Evolutionary conservation across 2,329 filamentous ascomycete species (phyloP).

Genomic region (Cryphonectria parasitica): DNA sequence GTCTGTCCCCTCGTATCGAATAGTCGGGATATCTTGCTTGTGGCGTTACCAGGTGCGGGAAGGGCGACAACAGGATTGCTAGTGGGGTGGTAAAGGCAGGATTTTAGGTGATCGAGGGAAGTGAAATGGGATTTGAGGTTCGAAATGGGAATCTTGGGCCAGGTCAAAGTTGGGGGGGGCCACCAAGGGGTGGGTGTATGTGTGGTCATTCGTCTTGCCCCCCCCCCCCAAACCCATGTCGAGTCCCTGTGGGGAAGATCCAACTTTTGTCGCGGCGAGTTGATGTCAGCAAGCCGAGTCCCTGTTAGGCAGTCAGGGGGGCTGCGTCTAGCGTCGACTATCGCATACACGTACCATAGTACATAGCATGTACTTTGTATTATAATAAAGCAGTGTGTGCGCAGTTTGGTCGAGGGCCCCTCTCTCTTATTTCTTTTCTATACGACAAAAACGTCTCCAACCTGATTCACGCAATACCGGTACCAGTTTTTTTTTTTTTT

Average conservation of each 20-base stretch:
- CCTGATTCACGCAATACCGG: too few species aligned
- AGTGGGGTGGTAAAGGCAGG: neutral
- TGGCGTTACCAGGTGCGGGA: constrained; percentile 2
- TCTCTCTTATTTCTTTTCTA: neutral
- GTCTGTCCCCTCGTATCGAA: neutral
- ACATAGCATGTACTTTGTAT: neutral
- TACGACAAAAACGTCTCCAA: neutral
- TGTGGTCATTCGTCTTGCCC: neutral
- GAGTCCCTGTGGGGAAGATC: constrained; percentile 16
- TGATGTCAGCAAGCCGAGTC: constrained; percentile 16
- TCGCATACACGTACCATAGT: neutral
- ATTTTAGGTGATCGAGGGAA: constrained; percentile 4
- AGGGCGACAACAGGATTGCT: neutral
- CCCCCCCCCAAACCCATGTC: neutral
- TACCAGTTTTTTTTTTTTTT: too few species aligned
- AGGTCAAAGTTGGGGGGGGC: constrained; percentile 7
- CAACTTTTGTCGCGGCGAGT: constrained; percentile 8
- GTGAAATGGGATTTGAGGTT: constrained; percentile 13
- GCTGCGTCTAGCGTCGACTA: neutral
- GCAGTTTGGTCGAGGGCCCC: neutral
- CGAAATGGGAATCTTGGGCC: constrained; percentile 17
- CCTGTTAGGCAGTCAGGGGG: neutral
- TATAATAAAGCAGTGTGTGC: neutral
- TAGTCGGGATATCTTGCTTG: neutral
- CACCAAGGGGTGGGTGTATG: neutral